A percentile compares a stretch with the other conserved stretches of the same genome.
Evolutionary conservation across 495 filamentous ascomycete species (phyloP).

Genomic region (Podospora australis): DNA sequence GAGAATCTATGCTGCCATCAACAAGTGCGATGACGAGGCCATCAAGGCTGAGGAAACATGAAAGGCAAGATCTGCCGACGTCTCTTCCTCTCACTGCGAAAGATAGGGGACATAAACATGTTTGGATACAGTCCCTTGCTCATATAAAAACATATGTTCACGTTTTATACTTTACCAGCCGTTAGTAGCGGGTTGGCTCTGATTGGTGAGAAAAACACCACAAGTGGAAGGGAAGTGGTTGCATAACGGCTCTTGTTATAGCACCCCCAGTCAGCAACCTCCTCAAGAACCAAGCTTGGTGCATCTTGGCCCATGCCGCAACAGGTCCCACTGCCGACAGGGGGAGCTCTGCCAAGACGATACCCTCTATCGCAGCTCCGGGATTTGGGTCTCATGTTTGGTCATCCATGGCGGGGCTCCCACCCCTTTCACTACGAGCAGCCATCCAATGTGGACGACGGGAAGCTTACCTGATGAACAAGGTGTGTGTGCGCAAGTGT

Average conservation of each 20-base stretch:
- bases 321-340: slow-evolving; percentile 2
- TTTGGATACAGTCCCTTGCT: not conserved
- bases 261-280: not conserved
- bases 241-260: slow-evolving; percentile 2
- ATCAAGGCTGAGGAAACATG: not conserved
- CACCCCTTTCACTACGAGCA: not conserved
- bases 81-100: not conserved
- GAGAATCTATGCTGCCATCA: no score
- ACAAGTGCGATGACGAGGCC: not conserved
- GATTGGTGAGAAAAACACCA: not conserved
- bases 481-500: no score
- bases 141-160: not conserved
- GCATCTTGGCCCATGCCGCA: not conserved
- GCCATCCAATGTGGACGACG: not conserved
- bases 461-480: not conserved
- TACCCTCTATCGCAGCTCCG: not conserved
- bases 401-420: slow-evolving; percentile 1
- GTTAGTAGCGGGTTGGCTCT: not conserved
- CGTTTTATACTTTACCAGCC: not conserved
- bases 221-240: not conserved
- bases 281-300: no score
- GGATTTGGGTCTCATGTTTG: slow-evolving; percentile 2
- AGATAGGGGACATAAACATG: slow-evolving; percentile 1
- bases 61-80: not conserved
- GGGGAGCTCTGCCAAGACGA: not conserved